Percentiles rank a stretch among this genome's conserved stretches.
Evolutionary conservation across 2,329 filamentous ascomycete species (phyloP).

Genomic region (Penicillium sp.): DNA sequence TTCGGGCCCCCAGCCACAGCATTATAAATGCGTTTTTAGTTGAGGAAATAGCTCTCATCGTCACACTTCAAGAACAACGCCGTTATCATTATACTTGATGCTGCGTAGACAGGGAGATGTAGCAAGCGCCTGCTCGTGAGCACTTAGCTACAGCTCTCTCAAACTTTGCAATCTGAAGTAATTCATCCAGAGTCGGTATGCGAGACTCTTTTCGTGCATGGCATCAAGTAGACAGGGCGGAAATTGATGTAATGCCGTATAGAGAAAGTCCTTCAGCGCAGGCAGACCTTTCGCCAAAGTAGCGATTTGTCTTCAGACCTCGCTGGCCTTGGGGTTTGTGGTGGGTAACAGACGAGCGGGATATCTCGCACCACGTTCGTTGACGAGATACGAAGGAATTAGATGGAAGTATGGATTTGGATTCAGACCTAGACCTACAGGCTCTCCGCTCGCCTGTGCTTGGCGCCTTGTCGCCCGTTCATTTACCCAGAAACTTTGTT

Average conservation of each 20-base stretch:
- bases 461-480: too few relatives aligned
- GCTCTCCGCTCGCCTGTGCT: too few relatives aligned
- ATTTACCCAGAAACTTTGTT: too few relatives aligned
- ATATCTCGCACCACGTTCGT: not conserved
- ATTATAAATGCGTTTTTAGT: not conserved
- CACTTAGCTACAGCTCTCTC: not conserved
- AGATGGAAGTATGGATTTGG: too few relatives aligned
- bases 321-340: not conserved
- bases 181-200: not conserved
- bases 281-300: not conserved
- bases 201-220: not conserved
- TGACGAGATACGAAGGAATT: too few relatives aligned
- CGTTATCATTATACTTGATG: not conserved
- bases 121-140: not conserved
- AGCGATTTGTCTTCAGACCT: not conserved
- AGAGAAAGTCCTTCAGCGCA: not conserved
- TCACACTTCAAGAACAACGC: not conserved
- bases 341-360: not conserved
- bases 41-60: not conserved
- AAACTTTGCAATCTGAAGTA: not conserved
- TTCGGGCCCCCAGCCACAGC: not conserved
- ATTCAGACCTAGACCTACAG: too few relatives aligned
- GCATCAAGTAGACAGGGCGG: not conserved
- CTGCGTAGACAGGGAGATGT: not conserved
- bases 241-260: not conserved